These are phyloP conservation scores for Malus orientalis DNA, from an alignment of 306 rosid genomes.

Conservation along the genomic window DNA sequence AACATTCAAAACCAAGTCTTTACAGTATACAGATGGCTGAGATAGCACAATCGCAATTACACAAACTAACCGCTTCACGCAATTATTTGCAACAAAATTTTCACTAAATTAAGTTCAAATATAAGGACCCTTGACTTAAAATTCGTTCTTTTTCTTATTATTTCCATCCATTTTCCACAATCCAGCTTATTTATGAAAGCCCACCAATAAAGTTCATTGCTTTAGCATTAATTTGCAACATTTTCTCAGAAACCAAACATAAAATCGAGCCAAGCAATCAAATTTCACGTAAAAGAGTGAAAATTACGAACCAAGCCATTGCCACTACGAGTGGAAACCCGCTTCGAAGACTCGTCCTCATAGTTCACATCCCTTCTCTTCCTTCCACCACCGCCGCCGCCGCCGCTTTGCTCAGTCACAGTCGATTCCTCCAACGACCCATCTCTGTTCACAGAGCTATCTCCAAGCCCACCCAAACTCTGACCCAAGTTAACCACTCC, in stretches of 20 bases:
- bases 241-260: not conserved
- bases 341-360: slow-evolving; percentile 65
- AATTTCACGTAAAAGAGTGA: not conserved
- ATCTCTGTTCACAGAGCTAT: slow-evolving; percentile 32
- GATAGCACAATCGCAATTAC: not conserved
- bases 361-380: slow-evolving; percentile 58
- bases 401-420: slow-evolving; percentile 49
- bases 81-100: not conserved
- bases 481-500: slow-evolving; percentile 34
- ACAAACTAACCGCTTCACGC: not conserved
- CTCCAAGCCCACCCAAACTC: slow-evolving; percentile 26
- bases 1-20: not conserved
- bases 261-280: slow-evolving; percentile 11
- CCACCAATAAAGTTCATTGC: not conserved
- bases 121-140: not conserved
- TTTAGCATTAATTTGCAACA: not conserved
- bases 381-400: slow-evolving; percentile 34
- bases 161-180: not conserved
- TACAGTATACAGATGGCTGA: not conserved
- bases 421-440: slow-evolving; percentile 68
- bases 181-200: too few relatives aligned
- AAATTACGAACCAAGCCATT: slow-evolving; percentile 47
- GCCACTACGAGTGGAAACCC: slow-evolving; percentile 45
- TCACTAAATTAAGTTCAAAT: not conserved
- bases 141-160: not conserved